Conservation (phyloP, 2,329 filamentous ascomycete species). For the Colletotrichum neosansevieriae region DNA sequence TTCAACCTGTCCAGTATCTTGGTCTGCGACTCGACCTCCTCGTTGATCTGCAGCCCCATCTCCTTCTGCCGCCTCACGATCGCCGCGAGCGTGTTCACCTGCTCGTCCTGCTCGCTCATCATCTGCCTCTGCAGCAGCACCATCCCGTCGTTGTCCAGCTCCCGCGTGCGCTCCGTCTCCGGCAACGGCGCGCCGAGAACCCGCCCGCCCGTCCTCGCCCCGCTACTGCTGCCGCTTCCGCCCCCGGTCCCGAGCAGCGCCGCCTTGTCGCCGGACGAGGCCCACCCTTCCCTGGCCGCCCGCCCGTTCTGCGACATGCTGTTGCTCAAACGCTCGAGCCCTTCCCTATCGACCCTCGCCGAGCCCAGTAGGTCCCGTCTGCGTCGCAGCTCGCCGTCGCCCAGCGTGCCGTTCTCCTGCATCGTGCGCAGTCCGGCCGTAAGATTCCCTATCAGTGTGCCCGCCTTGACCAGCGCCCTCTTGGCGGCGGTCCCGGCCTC, state of each 20-base stretch:
- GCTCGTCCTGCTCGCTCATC: constrained; percentile 80
- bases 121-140: constrained; percentile 79
- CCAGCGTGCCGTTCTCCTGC: constrained; percentile 67
- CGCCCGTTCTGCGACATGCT: constrained; percentile 53
- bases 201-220: constrained; percentile 63
- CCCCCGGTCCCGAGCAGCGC: constrained; percentile 58
- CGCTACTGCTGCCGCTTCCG: constrained; percentile 45
- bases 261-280: constrained; percentile 62
- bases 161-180: constrained; percentile 81
- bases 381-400: constrained; percentile 80
- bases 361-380: constrained; percentile 77
- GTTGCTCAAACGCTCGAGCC: constrained; percentile 78
- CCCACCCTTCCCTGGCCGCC: constrained; percentile 60
- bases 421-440: constrained; percentile 73
- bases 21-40: constrained; percentile 79
- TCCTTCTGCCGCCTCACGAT: constrained; percentile 80
- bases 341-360: constrained; percentile 80
- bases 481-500: constrained; percentile 82
- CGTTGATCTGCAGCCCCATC: constrained; percentile 81
- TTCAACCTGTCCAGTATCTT: constrained; percentile 76
- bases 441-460: constrained; percentile 71
- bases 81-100: constrained; percentile 75
- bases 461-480: constrained; percentile 76
- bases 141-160: constrained; percentile 81
- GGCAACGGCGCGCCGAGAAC: constrained; percentile 79